Conservation (phyloP, 371 early-diverging fungal genomes). For the Rhizopus delemar region DNA sequence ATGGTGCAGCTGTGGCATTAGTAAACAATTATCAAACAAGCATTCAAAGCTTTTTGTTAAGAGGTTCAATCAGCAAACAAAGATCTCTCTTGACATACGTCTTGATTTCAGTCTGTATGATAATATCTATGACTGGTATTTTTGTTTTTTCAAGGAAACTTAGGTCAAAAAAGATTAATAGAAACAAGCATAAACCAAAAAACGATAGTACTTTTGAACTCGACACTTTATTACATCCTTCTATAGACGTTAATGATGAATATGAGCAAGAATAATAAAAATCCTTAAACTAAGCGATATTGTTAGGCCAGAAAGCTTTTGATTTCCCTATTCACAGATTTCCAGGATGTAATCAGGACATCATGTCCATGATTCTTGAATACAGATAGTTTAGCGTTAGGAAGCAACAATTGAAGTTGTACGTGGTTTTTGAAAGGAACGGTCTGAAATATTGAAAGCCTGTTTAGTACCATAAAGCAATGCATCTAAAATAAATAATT, state of each 20-base stretch:
- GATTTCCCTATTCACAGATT: constrained; percentile 19
- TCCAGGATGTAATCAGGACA: constrained; percentile 30
- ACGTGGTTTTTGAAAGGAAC: constrained; percentile 35
- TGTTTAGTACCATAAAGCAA: not conserved
- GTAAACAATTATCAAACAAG: not conserved
- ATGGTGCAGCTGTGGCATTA: not conserved
- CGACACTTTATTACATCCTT: constrained; percentile 17
- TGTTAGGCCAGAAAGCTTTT: constrained; percentile 10
- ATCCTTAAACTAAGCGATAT: not conserved
- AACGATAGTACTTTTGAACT: constrained; percentile 23
- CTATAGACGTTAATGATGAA: not conserved
- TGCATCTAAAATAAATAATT: not conserved
- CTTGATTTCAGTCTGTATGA: constrained; percentile 9
- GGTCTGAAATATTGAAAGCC: constrained; percentile 20
- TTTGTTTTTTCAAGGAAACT: constrained; percentile 19
- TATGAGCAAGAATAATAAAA: not conserved
- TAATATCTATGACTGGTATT: constrained; percentile 14
- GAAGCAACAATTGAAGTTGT: constrained; percentile 25
- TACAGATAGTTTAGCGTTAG: constrained; percentile 26
- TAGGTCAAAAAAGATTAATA: constrained; percentile 4
- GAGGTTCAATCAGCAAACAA: not conserved
- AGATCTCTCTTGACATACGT: constrained; percentile 4
- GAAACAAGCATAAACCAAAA: not conserved
- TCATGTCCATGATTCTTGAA: constrained; percentile 44
- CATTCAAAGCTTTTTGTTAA: constrained; percentile 1